Conservation (phyloP, 768 basidiomycete genomes). For the Coprinellus micaceus region DNA sequence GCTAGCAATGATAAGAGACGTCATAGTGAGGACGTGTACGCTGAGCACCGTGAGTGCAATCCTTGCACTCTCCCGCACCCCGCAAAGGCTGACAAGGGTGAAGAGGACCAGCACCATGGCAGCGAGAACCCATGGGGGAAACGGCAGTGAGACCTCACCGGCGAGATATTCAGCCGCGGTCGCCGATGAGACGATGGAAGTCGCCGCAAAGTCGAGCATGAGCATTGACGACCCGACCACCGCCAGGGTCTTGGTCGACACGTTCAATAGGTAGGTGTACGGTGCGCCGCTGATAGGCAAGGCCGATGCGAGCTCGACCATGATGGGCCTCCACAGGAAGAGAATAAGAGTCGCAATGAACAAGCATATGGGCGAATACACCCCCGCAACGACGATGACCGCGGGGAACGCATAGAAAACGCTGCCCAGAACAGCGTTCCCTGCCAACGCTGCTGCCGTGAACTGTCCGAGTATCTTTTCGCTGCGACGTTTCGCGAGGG, state of each 20-base stretch:
- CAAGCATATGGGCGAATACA: conserved; percentile 73
- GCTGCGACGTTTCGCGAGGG: conserved; percentile 25
- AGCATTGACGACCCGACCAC: conserved; percentile 63
- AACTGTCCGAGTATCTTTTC: conserved; percentile 55
- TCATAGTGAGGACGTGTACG: conserved; percentile 63
- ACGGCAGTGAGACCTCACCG: conserved; percentile 58
- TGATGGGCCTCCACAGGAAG: conserved; percentile 71
- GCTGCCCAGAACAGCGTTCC: conserved; percentile 64
- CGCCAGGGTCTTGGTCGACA: conserved; percentile 59
- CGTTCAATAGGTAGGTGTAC: conserved; percentile 70
- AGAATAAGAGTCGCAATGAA: conserved; percentile 58
- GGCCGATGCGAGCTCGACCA: conserved; percentile 69
- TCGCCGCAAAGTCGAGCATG: conserved; percentile 69
- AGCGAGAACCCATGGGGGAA: conserved; percentile 50
- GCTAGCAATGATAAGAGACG: conserved; percentile 47
- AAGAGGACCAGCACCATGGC: conserved; percentile 54
- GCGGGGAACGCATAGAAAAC: conserved; percentile 70
- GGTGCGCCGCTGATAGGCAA: conserved; percentile 68
- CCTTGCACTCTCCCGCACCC: conserved; percentile 59
- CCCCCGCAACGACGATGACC: conserved; percentile 53
- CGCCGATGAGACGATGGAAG: conserved; percentile 68
- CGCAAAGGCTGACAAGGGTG: conserved; percentile 50
- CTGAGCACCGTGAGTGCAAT: conserved; percentile 54
- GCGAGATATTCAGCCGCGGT: conserved; percentile 66
- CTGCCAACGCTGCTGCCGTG: conserved; percentile 62